A percentile compares a stretch with the other conserved stretches of the same genome.
Evolutionary conservation across 495 filamentous ascomycete species (phyloP).

Genomic region (Rhypophila decipiens): DNA sequence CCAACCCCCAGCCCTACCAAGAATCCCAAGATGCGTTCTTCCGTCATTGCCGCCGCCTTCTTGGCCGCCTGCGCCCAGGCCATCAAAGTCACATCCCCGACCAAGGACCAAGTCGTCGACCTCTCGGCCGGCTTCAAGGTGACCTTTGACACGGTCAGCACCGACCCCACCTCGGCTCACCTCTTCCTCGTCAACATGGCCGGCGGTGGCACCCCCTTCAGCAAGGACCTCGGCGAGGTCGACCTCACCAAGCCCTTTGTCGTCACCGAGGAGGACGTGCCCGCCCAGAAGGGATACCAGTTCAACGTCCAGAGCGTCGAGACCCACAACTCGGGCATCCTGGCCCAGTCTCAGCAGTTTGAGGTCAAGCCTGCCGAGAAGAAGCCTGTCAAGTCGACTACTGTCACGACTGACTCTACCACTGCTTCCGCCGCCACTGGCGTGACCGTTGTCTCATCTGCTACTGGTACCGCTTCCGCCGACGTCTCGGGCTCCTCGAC

Average conservation of each 20-base stretch:
- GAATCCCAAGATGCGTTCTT: constrained; percentile 18
- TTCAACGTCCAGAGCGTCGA: constrained; percentile 25
- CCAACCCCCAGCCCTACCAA: not conserved
- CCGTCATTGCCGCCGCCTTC: constrained; percentile 10
- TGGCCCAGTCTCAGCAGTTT: constrained; percentile 27
- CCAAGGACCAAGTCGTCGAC: constrained; percentile 18
- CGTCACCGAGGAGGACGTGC: constrained; percentile 11
- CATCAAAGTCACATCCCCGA: constrained; percentile 21
- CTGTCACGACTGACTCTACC: constrained; percentile 1
- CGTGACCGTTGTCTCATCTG: not conserved
- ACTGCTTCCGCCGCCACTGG: not conserved
- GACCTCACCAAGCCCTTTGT: constrained; percentile 17
- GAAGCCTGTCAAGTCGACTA: not conserved
- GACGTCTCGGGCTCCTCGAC: not conserved
- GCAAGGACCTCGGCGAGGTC: constrained; percentile 22
- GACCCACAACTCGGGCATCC: constrained; percentile 18
- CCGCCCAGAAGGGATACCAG: constrained; percentile 17
- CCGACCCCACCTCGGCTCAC: constrained; percentile 20
- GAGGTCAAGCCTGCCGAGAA: constrained; percentile 9
- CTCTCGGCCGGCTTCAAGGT: constrained; percentile 17
- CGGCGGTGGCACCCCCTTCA: constrained; percentile 21
- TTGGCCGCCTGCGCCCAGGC: constrained; percentile 14
- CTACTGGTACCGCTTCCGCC: not conserved
- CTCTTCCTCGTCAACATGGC: constrained; percentile 28
- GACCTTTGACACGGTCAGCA: constrained; percentile 19